These are phyloP conservation scores for Kuraishia floccosa DNA, from an alignment of 805 yeast species.

Conservation along the genomic window DNA sequence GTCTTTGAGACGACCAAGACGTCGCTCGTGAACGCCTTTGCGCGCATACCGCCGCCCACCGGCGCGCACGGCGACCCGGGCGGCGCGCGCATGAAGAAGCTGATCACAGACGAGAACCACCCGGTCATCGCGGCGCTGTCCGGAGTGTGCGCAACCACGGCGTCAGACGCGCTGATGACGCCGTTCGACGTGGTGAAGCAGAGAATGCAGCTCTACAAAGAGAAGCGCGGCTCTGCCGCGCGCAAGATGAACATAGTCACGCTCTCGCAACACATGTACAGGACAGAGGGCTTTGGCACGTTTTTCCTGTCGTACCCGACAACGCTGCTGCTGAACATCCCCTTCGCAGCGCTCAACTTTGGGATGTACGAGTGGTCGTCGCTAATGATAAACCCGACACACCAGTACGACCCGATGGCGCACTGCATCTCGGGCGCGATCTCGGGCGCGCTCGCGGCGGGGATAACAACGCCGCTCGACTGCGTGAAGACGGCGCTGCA, in stretches of 20 bases:
- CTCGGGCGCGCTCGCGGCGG: constrained; percentile 94
- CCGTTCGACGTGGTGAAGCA: constrained; percentile 95
- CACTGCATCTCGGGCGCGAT: constrained; percentile 91
- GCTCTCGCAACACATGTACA: constrained; percentile 33
- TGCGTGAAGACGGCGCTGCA: constrained; percentile 88
- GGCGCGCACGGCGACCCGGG: too few relatives aligned
- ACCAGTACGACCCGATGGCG: constrained; percentile 73
- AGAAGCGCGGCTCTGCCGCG: constrained; percentile 5
- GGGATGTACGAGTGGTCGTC: constrained; percentile 83
- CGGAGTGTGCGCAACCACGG: constrained; percentile 87
- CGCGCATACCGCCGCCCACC: too few relatives aligned
- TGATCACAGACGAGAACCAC: constrained; percentile 55
- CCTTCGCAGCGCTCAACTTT: constrained; percentile 90
- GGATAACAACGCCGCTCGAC: constrained; percentile 88
- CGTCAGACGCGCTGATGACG: constrained; percentile 92
- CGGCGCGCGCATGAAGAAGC: constrained; percentile 25
- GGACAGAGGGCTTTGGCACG: constrained; percentile 60
- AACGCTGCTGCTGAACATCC: constrained; percentile 82
- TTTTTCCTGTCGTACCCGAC: constrained; percentile 93
- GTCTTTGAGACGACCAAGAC: constrained; percentile 80
- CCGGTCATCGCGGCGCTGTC: constrained; percentile 79
- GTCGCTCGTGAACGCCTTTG: constrained; percentile 25
- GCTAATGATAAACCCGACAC: constrained; percentile 67
- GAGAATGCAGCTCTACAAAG: constrained; percentile 61
- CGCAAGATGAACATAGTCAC: constrained; percentile 5